phyloP scores from a whole-genome alignment of 768 basidiomycete genomes.

The Boletus fagicola region DNA sequence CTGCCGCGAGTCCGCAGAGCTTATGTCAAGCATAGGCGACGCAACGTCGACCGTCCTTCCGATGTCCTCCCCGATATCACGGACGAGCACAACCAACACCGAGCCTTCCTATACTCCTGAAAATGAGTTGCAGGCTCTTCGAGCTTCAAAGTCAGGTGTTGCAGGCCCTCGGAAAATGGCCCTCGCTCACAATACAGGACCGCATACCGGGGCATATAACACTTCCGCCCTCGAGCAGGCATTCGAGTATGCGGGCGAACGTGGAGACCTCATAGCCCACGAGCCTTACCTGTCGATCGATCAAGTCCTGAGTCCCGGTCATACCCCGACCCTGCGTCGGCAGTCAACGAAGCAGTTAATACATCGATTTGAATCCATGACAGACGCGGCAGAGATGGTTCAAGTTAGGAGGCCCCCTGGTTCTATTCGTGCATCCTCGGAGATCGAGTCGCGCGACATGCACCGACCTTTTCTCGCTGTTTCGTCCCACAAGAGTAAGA shows the following conservation, averaged over 20 bases:
- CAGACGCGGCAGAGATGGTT: constrained; percentile 7
- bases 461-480: constrained; percentile 18
- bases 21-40: constrained; percentile 21
- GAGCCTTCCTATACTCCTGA: neutral
- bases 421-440: constrained; percentile 18
- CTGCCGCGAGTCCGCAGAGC: neutral
- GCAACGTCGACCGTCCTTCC: constrained; percentile 13
- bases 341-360: constrained; percentile 54
- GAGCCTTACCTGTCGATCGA: constrained; percentile 4
- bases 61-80: constrained; percentile 15
- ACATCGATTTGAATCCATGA: constrained; percentile 51
- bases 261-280: neutral
- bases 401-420: constrained; percentile 8
- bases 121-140: constrained; percentile 1
- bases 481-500: constrained; percentile 40
- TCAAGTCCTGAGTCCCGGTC: neutral
- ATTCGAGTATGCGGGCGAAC: neutral
- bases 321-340: constrained; percentile 23
- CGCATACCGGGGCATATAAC: neutral
- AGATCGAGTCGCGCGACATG: constrained; percentile 11
- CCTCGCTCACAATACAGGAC: neutral
- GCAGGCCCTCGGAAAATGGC: constrained; percentile 24
- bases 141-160: constrained; percentile 12
- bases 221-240: neutral
- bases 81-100: constrained; percentile 5